phyloP scores from a whole-genome alignment of 1,139 yeast species.

The Candida sp. region DNA sequence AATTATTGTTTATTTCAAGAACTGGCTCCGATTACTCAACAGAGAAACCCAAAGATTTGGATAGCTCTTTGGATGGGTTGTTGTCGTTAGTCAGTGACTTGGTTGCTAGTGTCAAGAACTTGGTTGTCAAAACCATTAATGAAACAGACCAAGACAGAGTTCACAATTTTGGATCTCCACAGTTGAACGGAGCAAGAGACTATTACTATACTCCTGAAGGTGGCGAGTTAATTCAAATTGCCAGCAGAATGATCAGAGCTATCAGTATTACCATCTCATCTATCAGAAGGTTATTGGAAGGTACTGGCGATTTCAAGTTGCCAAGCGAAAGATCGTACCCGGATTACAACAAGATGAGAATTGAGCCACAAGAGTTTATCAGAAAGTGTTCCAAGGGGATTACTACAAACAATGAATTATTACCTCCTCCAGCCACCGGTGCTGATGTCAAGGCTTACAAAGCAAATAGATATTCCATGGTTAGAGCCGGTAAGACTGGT shows the following conservation, averaged over 20 bases:
- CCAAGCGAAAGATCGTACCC: conserved; percentile 72
- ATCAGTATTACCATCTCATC: conserved; percentile 55
- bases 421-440: conserved; percentile 1
- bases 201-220: conserved; percentile 72
- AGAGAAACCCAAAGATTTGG: conserved; percentile 50
- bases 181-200: conserved; percentile 19
- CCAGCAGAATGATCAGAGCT: conserved; percentile 66
- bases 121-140: conserved; percentile 58
- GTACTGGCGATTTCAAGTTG: conserved; percentile 76
- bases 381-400: conserved; percentile 66
- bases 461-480: conserved; percentile 58
- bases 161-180: conserved; percentile 10
- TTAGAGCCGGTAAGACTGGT: conserved; percentile 61
- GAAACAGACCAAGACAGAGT: conserved; percentile 36
- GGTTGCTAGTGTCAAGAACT: conserved; percentile 64
- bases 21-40: conserved; percentile 50
- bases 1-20: conserved; percentile 65
- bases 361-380: conserved; percentile 66
- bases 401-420: conserved; percentile 40
- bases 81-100: conserved; percentile 67
- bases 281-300: conserved; percentile 42
- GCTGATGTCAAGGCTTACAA: conserved; percentile 20
- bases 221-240: conserved; percentile 61
- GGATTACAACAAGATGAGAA: conserved; percentile 62
- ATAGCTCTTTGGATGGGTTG: conserved; percentile 59